Conservation (phyloP, 192 early-diverging fungal species). For the Backusella macrospora region DNA sequence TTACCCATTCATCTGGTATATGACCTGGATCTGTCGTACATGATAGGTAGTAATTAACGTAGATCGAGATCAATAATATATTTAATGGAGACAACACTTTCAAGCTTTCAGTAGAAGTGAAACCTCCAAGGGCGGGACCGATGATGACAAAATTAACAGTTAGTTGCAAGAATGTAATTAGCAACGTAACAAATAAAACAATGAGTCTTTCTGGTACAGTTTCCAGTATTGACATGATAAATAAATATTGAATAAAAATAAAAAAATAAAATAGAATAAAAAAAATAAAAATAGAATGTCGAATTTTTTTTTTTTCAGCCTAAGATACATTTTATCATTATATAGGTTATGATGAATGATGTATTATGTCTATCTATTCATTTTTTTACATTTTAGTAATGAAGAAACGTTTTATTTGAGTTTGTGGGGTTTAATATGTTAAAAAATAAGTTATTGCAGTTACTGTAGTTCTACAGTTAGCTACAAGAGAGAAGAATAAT, state of each 20-base stretch:
- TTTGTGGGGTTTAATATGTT: no score
- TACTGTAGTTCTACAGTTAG: no score
- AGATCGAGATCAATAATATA: conserved; percentile 67
- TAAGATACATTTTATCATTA: no score
- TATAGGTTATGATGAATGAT: no score
- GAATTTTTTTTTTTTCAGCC: no score
- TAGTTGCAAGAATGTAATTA: conserved; percentile 15
- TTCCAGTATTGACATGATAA: neutral
- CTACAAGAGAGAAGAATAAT: no score
- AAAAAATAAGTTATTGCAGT: no score
- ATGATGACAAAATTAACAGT: conserved; percentile 16
- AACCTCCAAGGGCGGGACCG: conserved; percentile 21
- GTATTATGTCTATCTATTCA: no score
- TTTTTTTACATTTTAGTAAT: no score
- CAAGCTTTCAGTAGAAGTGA: neutral
- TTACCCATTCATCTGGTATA: conserved; percentile 60
- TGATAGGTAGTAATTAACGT: conserved; percentile 82
- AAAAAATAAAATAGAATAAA: neutral
- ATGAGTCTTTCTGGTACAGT: conserved; percentile 12
- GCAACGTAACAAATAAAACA: conserved; percentile 3
- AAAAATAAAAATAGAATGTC: no score
- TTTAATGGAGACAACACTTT: conserved; percentile 71
- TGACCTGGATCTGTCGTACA: conserved; percentile 72
- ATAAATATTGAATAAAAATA: neutral
- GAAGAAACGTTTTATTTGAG: no score